A percentile compares a stretch with the other conserved stretches of the same genome.
Evolutionary conservation across 139 green algal genomes (phyloP).

Genomic region (Volvox reticuliferus): DNA sequence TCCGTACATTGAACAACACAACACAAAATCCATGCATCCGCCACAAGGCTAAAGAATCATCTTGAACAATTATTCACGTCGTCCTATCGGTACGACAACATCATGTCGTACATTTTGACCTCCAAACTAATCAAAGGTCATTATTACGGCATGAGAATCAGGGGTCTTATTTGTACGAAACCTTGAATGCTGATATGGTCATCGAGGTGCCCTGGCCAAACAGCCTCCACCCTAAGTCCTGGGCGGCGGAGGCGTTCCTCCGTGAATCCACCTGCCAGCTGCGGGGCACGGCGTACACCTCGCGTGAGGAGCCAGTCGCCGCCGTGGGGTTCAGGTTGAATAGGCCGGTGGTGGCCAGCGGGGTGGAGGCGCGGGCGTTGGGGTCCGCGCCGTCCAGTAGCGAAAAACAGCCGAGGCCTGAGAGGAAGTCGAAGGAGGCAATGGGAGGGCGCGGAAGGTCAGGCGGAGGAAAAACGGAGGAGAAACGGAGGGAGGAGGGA

Average conservation of each 20-base stretch:
- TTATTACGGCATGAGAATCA: too few species aligned
- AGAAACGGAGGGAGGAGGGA: too few species aligned
- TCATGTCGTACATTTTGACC: too few species aligned
- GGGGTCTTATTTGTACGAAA: not conserved
- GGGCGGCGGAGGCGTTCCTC: not conserved
- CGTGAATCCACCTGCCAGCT: not conserved
- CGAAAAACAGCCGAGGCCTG: slow-evolving; percentile 26
- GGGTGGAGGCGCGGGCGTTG: not conserved
- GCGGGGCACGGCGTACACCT: not conserved
- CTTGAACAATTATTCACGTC: too few species aligned
- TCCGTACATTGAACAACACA: too few species aligned
- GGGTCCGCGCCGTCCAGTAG: slow-evolving; percentile 17
- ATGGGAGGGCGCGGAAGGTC: not conserved
- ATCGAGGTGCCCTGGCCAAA: slow-evolving; percentile 28
- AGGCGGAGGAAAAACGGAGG: too few species aligned
- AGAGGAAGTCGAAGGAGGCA: not conserved
- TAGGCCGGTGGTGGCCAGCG: not conserved
- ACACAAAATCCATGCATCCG: too few species aligned
- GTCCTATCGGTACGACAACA: too few species aligned
- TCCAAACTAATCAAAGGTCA: too few species aligned
- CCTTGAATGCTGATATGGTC: slow-evolving; percentile 11
- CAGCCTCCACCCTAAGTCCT: not conserved
- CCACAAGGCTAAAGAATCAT: too few species aligned
- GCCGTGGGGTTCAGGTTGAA: slow-evolving; percentile 25
- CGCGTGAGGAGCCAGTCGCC: not conserved